These are phyloP conservation scores for Cardiospermum halicacabum DNA, from an alignment of 345 rosid genomes.

Conservation along the genomic window DNA sequence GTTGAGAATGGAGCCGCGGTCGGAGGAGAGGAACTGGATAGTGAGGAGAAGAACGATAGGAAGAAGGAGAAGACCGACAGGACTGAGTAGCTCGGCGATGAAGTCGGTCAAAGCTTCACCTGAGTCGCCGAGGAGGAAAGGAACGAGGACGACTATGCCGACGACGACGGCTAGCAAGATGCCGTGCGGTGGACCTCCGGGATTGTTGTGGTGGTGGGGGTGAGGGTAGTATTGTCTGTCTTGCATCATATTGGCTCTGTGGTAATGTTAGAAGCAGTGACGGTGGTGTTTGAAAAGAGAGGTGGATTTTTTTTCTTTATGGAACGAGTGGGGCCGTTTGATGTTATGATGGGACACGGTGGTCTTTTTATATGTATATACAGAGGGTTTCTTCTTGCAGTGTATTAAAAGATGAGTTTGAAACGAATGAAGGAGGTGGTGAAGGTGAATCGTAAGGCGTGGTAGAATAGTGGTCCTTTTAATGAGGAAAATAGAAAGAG, in stretches of 20 bases:
- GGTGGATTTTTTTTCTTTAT: no score
- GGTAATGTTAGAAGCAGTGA: neutral
- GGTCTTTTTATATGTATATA: neutral
- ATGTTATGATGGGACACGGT: neutral
- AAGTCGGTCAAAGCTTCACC: constrained; percentile 75
- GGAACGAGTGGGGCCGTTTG: neutral
- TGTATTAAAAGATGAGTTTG: no score
- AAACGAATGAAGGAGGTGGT: no score
- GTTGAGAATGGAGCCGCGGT: constrained; percentile 58
- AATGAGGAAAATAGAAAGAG: neutral
- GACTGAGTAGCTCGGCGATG: constrained; percentile 70
- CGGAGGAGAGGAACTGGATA: constrained; percentile 86
- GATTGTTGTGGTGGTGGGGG: constrained; percentile 25
- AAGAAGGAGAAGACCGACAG: constrained; percentile 69
- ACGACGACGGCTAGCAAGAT: constrained; percentile 63
- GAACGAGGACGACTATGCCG: constrained; percentile 55
- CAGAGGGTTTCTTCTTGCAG: no score
- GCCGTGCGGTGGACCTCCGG: constrained; percentile 77
- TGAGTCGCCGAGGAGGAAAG: constrained; percentile 64
- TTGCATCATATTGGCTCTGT: constrained; percentile 16
- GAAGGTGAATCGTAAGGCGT: no score
- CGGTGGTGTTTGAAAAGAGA: neutral
- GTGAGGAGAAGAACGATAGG: constrained; percentile 66
- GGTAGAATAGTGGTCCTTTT: neutral
- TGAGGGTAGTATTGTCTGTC: no score